Conservation (phyloP, 768 basidiomycete genomes). For the Dacryopinax spathularia region DNA sequence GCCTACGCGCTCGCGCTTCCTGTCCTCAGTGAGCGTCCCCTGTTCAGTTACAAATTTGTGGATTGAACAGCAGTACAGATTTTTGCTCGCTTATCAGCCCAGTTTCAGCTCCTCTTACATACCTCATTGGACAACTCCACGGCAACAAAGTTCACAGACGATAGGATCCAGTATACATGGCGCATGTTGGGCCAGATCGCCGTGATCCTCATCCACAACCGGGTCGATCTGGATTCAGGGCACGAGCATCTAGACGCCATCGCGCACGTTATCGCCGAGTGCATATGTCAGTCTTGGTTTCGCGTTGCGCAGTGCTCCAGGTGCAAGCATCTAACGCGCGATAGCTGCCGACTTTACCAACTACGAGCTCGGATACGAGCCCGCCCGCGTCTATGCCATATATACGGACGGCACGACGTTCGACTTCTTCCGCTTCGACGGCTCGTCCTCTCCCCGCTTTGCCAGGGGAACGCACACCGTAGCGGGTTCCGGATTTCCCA, state of each 20-base stretch:
- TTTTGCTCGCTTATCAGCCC: background rate
- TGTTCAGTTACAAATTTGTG: background rate
- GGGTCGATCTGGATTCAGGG: background rate
- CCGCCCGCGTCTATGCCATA: background rate
- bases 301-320: background rate
- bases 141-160: background rate
- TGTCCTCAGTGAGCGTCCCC: background rate
- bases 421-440: background rate
- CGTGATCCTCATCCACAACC: background rate
- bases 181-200: background rate
- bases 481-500: background rate
- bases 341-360: background rate
- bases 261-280: background rate
- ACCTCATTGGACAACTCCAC: background rate
- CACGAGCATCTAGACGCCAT: background rate
- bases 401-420: background rate
- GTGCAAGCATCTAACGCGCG: too few species aligned
- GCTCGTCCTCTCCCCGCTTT: background rate
- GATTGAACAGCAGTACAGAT: background rate
- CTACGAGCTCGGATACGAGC: constrained; percentile 1
- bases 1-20: background rate
- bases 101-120: background rate
- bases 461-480: background rate
- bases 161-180: background rate
- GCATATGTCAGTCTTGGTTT: background rate